Percentiles rank a stretch among this genome's conserved stretches.
phyloP scores from a whole-genome alignment of 345 rosid species.

The Eucalyptus curtisii region DNA sequence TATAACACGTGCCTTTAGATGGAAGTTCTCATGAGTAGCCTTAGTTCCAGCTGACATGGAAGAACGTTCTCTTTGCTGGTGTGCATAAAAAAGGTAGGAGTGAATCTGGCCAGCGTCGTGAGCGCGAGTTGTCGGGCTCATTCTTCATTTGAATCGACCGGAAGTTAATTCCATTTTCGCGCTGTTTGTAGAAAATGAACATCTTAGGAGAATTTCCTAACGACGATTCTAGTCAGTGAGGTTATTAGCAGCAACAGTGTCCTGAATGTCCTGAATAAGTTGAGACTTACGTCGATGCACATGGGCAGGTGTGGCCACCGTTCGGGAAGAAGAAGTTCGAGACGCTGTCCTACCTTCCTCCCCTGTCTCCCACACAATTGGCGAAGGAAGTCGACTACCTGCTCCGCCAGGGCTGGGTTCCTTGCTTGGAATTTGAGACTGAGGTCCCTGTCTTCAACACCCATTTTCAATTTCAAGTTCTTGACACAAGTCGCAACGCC shows the following conservation, averaged over 20 bases:
- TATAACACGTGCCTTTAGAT: neutral
- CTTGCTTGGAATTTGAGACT: slow-evolving; percentile 15
- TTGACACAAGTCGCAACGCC: neutral
- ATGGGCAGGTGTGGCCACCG: slow-evolving; percentile 7
- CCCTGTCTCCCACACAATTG: slow-evolving; percentile 2
- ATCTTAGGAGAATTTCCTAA: neutral
- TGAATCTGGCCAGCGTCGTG: neutral
- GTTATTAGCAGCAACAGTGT: neutral
- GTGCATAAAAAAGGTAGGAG: neutral
- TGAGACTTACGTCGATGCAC: neutral
- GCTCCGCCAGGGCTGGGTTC: slow-evolving; percentile 7
- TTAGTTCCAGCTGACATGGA: neutral
- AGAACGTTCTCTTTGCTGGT: neutral
- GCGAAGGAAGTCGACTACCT: slow-evolving; percentile 1
- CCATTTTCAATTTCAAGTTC: neutral
- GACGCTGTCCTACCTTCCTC: slow-evolving; percentile 46
- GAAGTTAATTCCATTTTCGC: neutral
- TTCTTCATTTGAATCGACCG: neutral
- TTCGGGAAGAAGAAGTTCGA: slow-evolving; percentile 28
- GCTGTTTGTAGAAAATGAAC: neutral
- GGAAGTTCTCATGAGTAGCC: neutral
- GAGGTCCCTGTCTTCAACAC: neutral
- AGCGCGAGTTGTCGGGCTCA: neutral
- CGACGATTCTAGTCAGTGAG: neutral
- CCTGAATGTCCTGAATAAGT: neutral